Evolutionary conservation across 106 monocot species (phyloP).

Genomic region (Ottelia alismoides): DNA sequence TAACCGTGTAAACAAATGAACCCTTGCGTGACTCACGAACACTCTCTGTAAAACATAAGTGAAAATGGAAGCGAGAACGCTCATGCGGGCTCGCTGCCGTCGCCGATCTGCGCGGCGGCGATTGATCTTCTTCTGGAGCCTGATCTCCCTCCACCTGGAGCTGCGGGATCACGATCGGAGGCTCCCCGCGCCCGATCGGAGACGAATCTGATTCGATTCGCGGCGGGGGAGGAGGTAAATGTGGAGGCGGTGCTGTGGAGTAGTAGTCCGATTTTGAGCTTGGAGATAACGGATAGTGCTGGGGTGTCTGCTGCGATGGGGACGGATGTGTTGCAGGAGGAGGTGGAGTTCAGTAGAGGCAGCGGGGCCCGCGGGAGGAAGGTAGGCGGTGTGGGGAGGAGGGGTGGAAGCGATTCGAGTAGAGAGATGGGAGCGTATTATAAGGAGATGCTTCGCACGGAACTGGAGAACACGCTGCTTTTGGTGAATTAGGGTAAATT

Average conservation of each 20-base stretch:
- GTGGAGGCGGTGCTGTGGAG: not conserved
- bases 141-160: not conserved
- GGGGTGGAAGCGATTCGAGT: slow-evolving; percentile 7
- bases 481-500: slow-evolving; percentile 64
- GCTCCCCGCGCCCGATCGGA: not conserved
- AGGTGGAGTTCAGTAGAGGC: slow-evolving; percentile 4
- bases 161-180: not conserved
- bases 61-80: slow-evolving; percentile 2
- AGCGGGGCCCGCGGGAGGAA: slow-evolving; percentile 2
- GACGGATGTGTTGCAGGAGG: not conserved
- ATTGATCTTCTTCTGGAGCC: not conserved
- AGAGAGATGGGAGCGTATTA: slow-evolving; percentile 24
- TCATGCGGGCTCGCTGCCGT: not conserved
- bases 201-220: not conserved
- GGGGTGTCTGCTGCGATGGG: not conserved
- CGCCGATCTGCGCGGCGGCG: not conserved
- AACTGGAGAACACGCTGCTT: slow-evolving; percentile 60
- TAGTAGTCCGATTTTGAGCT: not conserved
- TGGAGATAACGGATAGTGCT: too few relatives aligned
- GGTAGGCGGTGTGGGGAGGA: slow-evolving; percentile 10
- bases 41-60: not conserved
- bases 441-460: slow-evolving; percentile 43
- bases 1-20: too few relatives aligned
- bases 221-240: not conserved
- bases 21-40: too few relatives aligned